Conservation (phyloP, 2,329 filamentous ascomycete genomes). For the Fusarium protoensiforme region DNA sequence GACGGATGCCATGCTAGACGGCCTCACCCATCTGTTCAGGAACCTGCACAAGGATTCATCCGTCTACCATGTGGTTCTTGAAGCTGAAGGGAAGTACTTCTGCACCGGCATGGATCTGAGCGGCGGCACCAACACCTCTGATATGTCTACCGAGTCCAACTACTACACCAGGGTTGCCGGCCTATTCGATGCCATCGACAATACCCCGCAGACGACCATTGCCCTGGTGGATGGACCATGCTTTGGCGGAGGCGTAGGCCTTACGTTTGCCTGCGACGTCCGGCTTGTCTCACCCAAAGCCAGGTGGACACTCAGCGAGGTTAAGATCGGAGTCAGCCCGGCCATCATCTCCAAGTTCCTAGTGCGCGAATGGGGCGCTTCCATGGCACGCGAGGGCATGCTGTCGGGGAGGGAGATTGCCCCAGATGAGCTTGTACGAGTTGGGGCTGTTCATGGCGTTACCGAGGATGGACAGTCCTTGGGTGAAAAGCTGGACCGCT, state of each 20-base stretch:
- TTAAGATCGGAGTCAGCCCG: constrained; percentile 20
- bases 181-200: constrained; percentile 13
- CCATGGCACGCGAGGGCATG: constrained; percentile 14
- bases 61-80: constrained; percentile 8
- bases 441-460: neutral
- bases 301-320: constrained; percentile 15
- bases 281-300: constrained; percentile 1
- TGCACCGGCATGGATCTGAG: constrained; percentile 25
- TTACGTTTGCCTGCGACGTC: constrained; percentile 18
- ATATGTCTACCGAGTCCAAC: neutral
- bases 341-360: constrained; percentile 23
- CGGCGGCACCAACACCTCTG: constrained; percentile 1
- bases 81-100: constrained; percentile 17
- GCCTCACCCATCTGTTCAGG: neutral
- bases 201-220: constrained; percentile 13
- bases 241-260: constrained; percentile 17
- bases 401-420: constrained; percentile 7
- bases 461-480: neutral
- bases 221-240: constrained; percentile 10
- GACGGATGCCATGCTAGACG: neutral
- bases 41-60: neutral
- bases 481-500: neutral
- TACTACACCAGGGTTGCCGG: constrained; percentile 5
- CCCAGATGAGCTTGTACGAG: neutral
- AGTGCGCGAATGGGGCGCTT: constrained; percentile 15